A percentile compares a stretch with the other conserved stretches of the same genome.
phyloP scores from a whole-genome alignment of 1,284 basidiomycete species.

The Paramarasmius palmivorus region DNA sequence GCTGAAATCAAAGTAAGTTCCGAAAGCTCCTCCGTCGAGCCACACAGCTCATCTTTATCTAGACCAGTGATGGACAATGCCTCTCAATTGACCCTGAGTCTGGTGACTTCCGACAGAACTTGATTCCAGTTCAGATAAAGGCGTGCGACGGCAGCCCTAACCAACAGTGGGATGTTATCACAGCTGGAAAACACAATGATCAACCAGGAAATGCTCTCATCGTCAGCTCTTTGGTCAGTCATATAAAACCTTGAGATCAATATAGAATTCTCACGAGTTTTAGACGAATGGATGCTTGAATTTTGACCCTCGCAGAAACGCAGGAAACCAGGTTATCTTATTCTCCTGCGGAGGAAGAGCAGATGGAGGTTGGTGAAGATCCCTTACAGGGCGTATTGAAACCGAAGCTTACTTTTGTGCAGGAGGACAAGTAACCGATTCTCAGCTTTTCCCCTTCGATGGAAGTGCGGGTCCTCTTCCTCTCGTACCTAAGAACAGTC shows the following conservation, averaged over 20 bases:
- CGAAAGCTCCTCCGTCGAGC: not conserved
- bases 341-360: slow-evolving; percentile 27
- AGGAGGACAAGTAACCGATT: slow-evolving; percentile 21
- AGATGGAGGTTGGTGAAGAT: slow-evolving; percentile 20
- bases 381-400: not conserved
- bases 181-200: slow-evolving; percentile 18
- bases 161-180: slow-evolving; percentile 24
- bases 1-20: slow-evolving; percentile 15
- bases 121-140: slow-evolving; percentile 18
- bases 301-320: slow-evolving; percentile 23
- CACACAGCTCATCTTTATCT: not conserved
- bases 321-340: slow-evolving; percentile 22
- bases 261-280: not conserved
- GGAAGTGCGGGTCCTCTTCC: slow-evolving; percentile 4
- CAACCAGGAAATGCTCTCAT: slow-evolving; percentile 14
- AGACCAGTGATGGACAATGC: slow-evolving; percentile 21
- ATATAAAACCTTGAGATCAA: not conserved
- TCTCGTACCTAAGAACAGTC: slow-evolving; percentile 16
- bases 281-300: slow-evolving; percentile 21
- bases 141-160: slow-evolving; percentile 21
- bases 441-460: slow-evolving; percentile 25
- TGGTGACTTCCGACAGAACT: slow-evolving; percentile 25
- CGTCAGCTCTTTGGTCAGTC: slow-evolving; percentile 18
- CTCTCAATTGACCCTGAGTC: slow-evolving; percentile 18
- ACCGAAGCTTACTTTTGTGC: not conserved